Conservation (phyloP, 192 early-diverging fungal species). For the Mortierella antarctica region DNA sequence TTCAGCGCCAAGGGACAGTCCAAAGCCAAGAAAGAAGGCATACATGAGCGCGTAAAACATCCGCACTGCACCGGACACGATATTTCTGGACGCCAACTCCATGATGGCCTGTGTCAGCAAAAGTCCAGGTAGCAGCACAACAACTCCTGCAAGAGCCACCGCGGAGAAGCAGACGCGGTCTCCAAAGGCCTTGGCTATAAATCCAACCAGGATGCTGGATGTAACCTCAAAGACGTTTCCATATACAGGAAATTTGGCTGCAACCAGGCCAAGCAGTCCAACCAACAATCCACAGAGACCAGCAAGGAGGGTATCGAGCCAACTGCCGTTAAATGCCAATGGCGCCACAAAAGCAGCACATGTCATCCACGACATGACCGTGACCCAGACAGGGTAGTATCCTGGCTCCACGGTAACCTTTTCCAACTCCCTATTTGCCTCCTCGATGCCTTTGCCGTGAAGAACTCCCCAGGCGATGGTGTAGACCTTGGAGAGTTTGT, state of each 20-base stretch:
- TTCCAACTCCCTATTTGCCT: conserved; percentile 63
- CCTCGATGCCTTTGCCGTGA: conserved; percentile 68
- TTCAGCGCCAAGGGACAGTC: conserved; percentile 69
- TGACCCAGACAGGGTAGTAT: conserved; percentile 52
- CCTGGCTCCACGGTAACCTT: conserved; percentile 58
- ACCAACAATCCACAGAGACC: conserved; percentile 60
- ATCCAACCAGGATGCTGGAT: conserved; percentile 70
- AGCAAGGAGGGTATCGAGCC: conserved; percentile 61
- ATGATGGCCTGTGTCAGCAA: conserved; percentile 86
- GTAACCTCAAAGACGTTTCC: conserved; percentile 80
- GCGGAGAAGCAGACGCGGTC: conserved; percentile 72
- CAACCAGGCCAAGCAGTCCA: conserved; percentile 69
- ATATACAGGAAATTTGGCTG: conserved; percentile 70
- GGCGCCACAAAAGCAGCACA: conserved; percentile 65
- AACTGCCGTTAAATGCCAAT: conserved; percentile 65
- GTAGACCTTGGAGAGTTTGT: conserved; percentile 71
- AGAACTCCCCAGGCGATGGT: conserved; percentile 72
- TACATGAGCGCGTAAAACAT: conserved; percentile 84
- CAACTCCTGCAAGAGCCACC: conserved; percentile 68
- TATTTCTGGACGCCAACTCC: conserved; percentile 88
- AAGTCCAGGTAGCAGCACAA: conserved; percentile 78
- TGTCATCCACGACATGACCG: conserved; percentile 33
- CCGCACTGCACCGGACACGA: conserved; percentile 88
- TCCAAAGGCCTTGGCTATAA: conserved; percentile 69
- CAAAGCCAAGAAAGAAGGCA: conserved; percentile 82